These are phyloP conservation scores for Trichoderma lentiforme DNA, from an alignment of 2,329 filamentous ascomycete genomes.

Conservation along the genomic window DNA sequence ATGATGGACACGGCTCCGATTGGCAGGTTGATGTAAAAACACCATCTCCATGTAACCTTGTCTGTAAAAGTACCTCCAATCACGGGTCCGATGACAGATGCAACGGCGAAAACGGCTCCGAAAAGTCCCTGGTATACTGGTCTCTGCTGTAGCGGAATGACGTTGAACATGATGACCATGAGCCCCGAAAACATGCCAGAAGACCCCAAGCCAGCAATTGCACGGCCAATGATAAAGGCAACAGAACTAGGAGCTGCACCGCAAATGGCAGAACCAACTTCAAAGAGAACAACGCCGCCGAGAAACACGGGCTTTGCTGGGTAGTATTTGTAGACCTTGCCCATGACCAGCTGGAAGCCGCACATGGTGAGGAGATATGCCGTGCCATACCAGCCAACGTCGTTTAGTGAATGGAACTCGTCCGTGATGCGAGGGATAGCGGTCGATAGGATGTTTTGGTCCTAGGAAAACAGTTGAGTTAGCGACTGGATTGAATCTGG, in stretches of 20 bases:
- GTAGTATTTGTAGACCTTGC: conserved; percentile 45
- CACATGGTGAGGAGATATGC: conserved; percentile 7
- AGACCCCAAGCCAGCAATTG: conserved; percentile 41
- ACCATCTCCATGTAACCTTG: conserved; percentile 24
- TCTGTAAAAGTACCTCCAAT: conserved; percentile 32
- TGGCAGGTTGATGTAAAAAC: conserved; percentile 19
- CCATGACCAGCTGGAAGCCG: conserved; percentile 12
- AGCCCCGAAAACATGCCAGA: conserved; percentile 35
- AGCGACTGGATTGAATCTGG: not conserved
- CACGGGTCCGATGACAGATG: conserved; percentile 28
- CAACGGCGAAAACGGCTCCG: conserved; percentile 38
- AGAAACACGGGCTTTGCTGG: conserved; percentile 44
- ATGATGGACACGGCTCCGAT: conserved; percentile 5
- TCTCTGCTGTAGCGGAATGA: not conserved
- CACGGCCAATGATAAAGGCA: conserved; percentile 46
- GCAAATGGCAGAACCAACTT: conserved; percentile 49
- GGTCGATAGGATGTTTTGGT: conserved; percentile 5
- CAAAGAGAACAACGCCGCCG: conserved; percentile 43
- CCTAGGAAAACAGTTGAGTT: not conserved
- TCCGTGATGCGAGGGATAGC: conserved; percentile 10
- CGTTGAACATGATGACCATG: conserved; percentile 10
- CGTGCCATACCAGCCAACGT: conserved; percentile 12
- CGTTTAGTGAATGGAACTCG: conserved; percentile 10
- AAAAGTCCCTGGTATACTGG: conserved; percentile 23
- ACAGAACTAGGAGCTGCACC: conserved; percentile 33